Evolutionary conservation across 2,329 filamentous ascomycete species (phyloP).

Genomic region (Uncinocarpus reesii): DNA sequence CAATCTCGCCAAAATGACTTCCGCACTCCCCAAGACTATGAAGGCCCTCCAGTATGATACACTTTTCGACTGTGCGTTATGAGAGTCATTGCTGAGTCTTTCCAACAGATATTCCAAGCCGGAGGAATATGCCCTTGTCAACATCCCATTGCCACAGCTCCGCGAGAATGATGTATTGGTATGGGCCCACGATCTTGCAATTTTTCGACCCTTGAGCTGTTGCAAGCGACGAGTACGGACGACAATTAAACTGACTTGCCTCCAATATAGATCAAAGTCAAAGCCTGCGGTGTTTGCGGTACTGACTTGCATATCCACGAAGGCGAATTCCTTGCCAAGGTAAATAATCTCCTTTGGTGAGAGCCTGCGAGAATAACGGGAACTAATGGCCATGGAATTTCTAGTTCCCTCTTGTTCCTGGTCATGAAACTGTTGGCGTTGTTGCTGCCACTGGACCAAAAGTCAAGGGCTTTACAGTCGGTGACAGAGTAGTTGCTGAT

Average conservation of each 20-base stretch:
- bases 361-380: background rate
- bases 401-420: slow-evolving; percentile 55
- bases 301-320: slow-evolving; percentile 49
- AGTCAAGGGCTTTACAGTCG: slow-evolving; percentile 51
- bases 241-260: slow-evolving; percentile 16
- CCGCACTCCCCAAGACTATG: slow-evolving; percentile 44
- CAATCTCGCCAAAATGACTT: slow-evolving; percentile 24
- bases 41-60: slow-evolving; percentile 50
- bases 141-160: slow-evolving; percentile 52
- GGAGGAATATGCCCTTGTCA: slow-evolving; percentile 50
- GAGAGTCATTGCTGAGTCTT: background rate
- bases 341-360: slow-evolving; percentile 21
- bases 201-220: background rate
- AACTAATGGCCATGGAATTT: slow-evolving; percentile 11
- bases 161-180: slow-evolving; percentile 51
- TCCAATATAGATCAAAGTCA: slow-evolving; percentile 49
- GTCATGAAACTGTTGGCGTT: slow-evolving; percentile 57
- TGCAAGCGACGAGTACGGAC: background rate
- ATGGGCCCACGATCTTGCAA: slow-evolving; percentile 15
- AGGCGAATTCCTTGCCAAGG: slow-evolving; percentile 54
- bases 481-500: slow-evolving; percentile 52
- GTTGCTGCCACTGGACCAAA: slow-evolving; percentile 50
- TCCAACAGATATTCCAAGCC: slow-evolving; percentile 49
- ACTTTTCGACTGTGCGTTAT: slow-evolving; percentile 6
- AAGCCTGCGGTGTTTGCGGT: slow-evolving; percentile 55